Conservation (phyloP, 75 land plant genomes). For the Gnetum montanum region DNA sequence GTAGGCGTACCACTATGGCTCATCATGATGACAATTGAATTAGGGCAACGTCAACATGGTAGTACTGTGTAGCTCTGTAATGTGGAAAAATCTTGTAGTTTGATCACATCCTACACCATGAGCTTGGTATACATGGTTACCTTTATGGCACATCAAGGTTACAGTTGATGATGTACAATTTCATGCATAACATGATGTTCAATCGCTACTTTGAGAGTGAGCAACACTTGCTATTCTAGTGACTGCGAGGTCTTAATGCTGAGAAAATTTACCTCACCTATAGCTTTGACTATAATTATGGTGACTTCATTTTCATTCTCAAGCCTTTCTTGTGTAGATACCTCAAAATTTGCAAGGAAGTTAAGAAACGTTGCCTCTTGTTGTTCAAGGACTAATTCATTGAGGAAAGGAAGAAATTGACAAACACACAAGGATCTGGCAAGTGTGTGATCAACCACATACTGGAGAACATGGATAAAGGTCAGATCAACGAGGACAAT, state of each 20-base stretch:
- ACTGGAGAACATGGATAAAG: constrained; percentile 61
- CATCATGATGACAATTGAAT: no score
- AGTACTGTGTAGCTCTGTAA: no score
- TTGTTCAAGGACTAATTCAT: constrained; percentile 72
- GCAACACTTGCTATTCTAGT: constrained; percentile 67
- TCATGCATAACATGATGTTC: constrained; percentile 86
- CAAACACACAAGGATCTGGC: constrained; percentile 10
- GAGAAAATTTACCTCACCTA: constrained; percentile 77
- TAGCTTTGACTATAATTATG: constrained; percentile 95
- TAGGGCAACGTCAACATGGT: no score
- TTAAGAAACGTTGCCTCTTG: constrained; percentile 44
- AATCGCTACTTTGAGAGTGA: constrained; percentile 55
- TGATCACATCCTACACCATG: no score
- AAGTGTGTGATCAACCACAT: constrained; percentile 81
- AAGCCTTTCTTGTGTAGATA: constrained; percentile 79
- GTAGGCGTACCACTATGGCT: no score
- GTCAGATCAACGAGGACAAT: constrained; percentile 76
- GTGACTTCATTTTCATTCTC: constrained; percentile 84
- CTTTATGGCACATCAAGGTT: no score
- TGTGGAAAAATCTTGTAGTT: no score
- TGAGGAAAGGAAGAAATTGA: constrained; percentile 51
- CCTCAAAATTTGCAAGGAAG: constrained; percentile 57
- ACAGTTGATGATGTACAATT: constrained; percentile 90
- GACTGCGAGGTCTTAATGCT: constrained; percentile 49
- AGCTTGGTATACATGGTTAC: no score